These are phyloP conservation scores for Apophysomyces ossiformis DNA, from an alignment of 371 early-diverging fungal species.

Conservation along the genomic window DNA sequence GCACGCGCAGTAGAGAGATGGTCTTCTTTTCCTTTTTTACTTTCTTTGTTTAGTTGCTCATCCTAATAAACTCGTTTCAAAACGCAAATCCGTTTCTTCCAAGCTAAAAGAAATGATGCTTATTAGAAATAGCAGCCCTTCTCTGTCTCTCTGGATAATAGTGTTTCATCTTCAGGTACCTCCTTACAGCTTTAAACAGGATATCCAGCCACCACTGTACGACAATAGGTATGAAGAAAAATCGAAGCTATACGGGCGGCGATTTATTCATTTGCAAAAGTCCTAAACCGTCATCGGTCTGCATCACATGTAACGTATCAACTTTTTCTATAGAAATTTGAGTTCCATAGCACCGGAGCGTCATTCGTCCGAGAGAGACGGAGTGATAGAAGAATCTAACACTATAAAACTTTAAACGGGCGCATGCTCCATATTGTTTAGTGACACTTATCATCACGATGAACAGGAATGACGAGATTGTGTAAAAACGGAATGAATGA, in stretches of 20 bases:
- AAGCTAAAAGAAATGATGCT: too few relatives aligned
- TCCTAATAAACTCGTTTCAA: too few relatives aligned
- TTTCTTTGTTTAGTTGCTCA: neutral
- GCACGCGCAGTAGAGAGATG: constrained; percentile 2
- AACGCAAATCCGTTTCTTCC: too few relatives aligned
- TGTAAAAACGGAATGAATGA: neutral
- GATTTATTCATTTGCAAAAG: neutral
- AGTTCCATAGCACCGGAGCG: neutral
- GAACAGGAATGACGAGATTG: neutral
- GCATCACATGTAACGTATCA: constrained; percentile 5
- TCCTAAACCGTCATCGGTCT: neutral
- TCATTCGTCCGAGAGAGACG: neutral
- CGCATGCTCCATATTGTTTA: neutral
- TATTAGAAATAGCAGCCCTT: neutral
- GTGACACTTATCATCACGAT: neutral
- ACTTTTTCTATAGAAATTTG: neutral
- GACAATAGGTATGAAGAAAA: neutral
- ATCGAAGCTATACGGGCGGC: neutral
- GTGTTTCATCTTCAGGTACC: too few relatives aligned
- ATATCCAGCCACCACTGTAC: constrained; percentile 1
- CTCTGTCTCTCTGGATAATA: neutral
- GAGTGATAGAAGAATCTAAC: neutral
- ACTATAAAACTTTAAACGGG: neutral
- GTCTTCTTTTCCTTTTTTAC: neutral
- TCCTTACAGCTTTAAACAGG: too few relatives aligned